Conservation (phyloP, 2,329 filamentous ascomycete species). For the Rhynchosporium agropyri region DNA sequence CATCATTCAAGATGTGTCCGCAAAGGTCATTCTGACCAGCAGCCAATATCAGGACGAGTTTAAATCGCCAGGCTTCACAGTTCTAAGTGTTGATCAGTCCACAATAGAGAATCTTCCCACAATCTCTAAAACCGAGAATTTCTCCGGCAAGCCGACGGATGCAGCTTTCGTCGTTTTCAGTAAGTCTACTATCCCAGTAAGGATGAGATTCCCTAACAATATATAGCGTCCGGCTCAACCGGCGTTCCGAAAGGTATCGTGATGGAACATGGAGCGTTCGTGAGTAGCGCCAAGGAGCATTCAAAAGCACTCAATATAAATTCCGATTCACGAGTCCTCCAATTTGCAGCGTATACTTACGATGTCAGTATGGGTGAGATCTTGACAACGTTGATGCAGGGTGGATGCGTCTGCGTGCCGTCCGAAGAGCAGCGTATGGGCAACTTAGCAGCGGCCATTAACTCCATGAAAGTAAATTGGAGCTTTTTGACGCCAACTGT, state of each 20-base stretch:
- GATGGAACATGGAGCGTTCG: constrained; percentile 26
- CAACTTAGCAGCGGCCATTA: constrained; percentile 26
- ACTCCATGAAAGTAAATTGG: constrained; percentile 28
- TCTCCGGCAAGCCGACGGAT: constrained; percentile 1
- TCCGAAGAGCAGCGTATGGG: constrained; percentile 32
- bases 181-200: not conserved
- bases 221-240: constrained; percentile 39
- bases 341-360: constrained; percentile 32
- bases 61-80: not conserved
- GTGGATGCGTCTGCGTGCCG: constrained; percentile 34
- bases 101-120: not conserved
- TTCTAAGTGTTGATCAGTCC: not conserved
- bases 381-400: constrained; percentile 29
- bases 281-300: constrained; percentile 19
- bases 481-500: constrained; percentile 32
- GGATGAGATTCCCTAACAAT: constrained; percentile 21
- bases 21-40: not conserved
- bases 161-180: constrained; percentile 15
- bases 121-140: not conserved
- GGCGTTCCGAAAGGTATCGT: constrained; percentile 33
- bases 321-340: constrained; percentile 24
- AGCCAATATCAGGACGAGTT: constrained; percentile 5
- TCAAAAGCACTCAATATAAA: constrained; percentile 8
- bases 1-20: constrained; percentile 6
- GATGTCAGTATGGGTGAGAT: constrained; percentile 33